These are phyloP conservation scores for Saccharomycodes ludwigii DNA, from an alignment of 805 yeast genomes.

Conservation along the genomic window DNA sequence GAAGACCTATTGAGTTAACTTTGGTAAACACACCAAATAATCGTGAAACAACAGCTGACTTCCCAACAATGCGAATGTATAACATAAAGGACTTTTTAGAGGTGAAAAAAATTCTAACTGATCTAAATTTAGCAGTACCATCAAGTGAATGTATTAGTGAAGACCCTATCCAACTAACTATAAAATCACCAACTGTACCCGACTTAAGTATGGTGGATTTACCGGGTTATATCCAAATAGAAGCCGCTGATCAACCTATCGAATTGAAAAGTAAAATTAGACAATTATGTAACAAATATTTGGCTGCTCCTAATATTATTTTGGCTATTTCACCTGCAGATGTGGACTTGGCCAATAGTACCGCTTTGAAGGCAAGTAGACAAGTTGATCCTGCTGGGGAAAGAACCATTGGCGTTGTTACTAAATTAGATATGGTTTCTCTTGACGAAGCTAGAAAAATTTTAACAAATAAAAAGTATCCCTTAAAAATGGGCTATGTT, in stretches of 20 bases:
- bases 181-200: constrained; percentile 81
- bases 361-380: constrained; percentile 86
- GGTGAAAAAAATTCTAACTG: constrained; percentile 78
- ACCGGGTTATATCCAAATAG: constrained; percentile 96
- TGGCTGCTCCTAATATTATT: constrained; percentile 86
- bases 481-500: constrained; percentile 91
- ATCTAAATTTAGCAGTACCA: constrained; percentile 87
- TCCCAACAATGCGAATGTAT: constrained; percentile 76
- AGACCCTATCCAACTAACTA: constrained; percentile 88
- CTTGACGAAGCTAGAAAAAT: constrained; percentile 59
- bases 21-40: constrained; percentile 72
- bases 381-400: constrained; percentile 87
- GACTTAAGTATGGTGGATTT: constrained; percentile 89
- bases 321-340: constrained; percentile 96
- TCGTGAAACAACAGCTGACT: constrained; percentile 82
- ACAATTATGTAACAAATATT: constrained; percentile 69
- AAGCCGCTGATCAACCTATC: constrained; percentile 91
- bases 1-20: constrained; percentile 94
- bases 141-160: constrained; percentile 73
- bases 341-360: constrained; percentile 92
- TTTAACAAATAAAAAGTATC: constrained; percentile 70
- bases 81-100: constrained; percentile 78
- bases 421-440: constrained; percentile 83
- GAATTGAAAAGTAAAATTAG: constrained; percentile 71
- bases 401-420: constrained; percentile 91